Conservation (phyloP, 2,329 filamentous ascomycete species). For the Colletotrichum shisoi region DNA sequence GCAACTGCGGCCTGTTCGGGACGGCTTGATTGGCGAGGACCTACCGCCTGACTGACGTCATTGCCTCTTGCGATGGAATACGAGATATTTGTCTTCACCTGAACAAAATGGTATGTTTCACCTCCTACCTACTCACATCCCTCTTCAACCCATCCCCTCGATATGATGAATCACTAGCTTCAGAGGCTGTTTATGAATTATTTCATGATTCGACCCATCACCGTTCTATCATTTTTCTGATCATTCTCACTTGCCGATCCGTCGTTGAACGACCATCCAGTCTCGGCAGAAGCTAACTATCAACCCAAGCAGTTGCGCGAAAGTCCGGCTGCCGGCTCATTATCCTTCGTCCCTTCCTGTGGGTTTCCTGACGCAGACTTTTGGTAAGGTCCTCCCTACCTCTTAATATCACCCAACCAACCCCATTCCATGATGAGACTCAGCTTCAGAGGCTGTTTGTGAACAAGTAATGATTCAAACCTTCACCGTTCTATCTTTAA, state of each 20-base stretch:
- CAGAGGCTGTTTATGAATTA: constrained; percentile 60
- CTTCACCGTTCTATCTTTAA: constrained; percentile 46
- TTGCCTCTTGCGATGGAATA: neutral
- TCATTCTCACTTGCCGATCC: neutral
- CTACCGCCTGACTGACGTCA: neutral
- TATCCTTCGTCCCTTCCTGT: neutral
- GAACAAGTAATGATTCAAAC: constrained; percentile 52
- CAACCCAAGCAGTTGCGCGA: neutral
- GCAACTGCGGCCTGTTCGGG: neutral
- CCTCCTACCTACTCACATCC: neutral
- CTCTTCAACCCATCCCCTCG: neutral
- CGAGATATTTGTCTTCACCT: neutral
- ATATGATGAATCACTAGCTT: constrained; percentile 52
- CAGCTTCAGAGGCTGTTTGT: constrained; percentile 59
- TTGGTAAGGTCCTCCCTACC: neutral
- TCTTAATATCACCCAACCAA: neutral
- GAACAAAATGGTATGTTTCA: neutral
- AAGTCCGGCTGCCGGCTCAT: neutral
- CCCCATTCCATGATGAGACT: constrained; percentile 50
- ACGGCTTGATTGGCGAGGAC: neutral
- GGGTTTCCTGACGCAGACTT: no score
- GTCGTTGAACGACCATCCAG: neutral
- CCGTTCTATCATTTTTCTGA: constrained; percentile 45
- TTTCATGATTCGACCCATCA: constrained; percentile 52
- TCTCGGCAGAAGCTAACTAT: neutral